These are phyloP conservation scores for Urtica urens DNA, from an alignment of 306 rosid genomes.

Conservation along the genomic window DNA sequence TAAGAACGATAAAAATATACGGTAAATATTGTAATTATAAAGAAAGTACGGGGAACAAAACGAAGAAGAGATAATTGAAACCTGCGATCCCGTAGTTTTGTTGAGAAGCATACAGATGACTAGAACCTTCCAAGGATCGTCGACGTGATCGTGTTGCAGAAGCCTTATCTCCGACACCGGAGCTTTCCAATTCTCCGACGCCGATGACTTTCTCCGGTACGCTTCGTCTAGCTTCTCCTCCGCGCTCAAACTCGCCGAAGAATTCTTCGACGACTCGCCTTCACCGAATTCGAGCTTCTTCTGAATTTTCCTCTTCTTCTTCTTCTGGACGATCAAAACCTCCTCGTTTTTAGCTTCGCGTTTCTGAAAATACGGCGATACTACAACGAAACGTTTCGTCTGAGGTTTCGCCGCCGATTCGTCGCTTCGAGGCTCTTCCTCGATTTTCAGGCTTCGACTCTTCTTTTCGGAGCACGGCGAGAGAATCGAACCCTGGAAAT, in stretches of 20 bases:
- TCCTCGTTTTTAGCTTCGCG: no score
- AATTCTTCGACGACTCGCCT: neutral
- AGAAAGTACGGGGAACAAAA: neutral
- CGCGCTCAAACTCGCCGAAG: constrained; percentile 8
- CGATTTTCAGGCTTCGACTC: no score
- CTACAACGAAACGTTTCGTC: no score
- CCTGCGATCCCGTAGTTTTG: constrained; percentile 46
- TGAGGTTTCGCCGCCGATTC: no score
- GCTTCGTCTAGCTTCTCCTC: constrained; percentile 35
- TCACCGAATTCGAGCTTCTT: constrained; percentile 3
- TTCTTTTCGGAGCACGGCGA: no score
- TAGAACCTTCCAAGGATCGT: constrained; percentile 74
- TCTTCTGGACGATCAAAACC: no score
- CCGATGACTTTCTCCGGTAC: constrained; percentile 34
- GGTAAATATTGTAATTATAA: neutral
- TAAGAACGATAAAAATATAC: no score
- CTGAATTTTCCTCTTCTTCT: neutral
- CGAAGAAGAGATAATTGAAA: constrained; percentile 2
- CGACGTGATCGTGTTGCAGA: constrained; percentile 51
- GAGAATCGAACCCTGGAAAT: no score
- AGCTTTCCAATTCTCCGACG: constrained; percentile 53
- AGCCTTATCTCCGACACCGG: constrained; percentile 41
- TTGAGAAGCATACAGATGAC: constrained; percentile 63
- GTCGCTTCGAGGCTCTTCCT: no score
- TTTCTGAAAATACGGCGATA: no score